Conservation (phyloP, 2,329 filamentous ascomycete genomes). For the Epichloe baconii region DNA sequence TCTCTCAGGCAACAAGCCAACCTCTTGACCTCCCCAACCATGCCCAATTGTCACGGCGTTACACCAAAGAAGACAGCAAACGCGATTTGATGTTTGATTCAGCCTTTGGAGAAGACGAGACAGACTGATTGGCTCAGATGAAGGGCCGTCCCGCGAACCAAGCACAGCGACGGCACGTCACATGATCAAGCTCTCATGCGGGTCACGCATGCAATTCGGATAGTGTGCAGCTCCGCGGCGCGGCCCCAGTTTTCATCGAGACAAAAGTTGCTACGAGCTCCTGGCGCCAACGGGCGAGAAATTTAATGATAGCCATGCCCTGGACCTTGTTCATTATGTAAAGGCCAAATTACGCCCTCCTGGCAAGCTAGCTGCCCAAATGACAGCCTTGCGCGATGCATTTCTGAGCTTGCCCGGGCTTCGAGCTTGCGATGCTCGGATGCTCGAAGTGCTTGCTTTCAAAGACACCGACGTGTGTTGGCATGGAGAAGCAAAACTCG, state of each 20-base stretch:
- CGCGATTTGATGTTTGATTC: neutral
- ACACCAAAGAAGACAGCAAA: neutral
- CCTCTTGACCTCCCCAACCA: neutral
- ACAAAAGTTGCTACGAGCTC: neutral
- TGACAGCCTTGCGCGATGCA: neutral
- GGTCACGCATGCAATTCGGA: constrained; percentile 18
- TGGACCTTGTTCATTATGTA: neutral
- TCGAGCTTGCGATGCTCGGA: too few relatives aligned
- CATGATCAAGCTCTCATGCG: constrained; percentile 23
- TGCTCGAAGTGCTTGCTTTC: too few relatives aligned
- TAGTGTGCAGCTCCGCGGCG: constrained; percentile 20
- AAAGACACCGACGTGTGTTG: too few relatives aligned
- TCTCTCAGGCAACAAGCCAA: neutral
- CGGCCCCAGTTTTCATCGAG: constrained; percentile 15
- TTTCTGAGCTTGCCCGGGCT: neutral
- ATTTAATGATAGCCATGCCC: neutral
- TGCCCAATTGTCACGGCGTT: neutral
- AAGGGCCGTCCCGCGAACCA: constrained; percentile 27
- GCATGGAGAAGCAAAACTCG: too few relatives aligned
- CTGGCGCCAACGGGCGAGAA: neutral
- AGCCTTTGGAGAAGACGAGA: neutral
- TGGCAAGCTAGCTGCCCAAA: too few relatives aligned
- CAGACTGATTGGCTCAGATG: constrained; percentile 13
- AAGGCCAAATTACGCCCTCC: neutral
- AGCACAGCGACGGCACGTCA: constrained; percentile 19